Evolutionary conservation across 2,329 filamentous ascomycete genomes (phyloP).

Genomic region (Colletotrichum australisinense): DNA sequence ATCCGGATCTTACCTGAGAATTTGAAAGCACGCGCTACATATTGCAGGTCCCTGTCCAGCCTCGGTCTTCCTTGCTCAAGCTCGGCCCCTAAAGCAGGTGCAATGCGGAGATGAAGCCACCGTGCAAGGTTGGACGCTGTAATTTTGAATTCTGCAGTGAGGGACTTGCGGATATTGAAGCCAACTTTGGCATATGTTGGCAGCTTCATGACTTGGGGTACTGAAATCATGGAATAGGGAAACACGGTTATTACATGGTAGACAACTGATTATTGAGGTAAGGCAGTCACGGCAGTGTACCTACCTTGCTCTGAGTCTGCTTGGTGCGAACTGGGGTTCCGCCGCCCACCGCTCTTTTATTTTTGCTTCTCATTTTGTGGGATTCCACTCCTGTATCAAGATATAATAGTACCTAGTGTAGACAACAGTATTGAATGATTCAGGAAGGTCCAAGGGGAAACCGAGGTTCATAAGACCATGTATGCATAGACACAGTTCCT

Average conservation of each 20-base stretch:
- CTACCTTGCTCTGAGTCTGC: too few species aligned
- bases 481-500: neutral
- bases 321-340: neutral
- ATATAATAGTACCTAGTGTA: neutral
- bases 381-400: neutral
- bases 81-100: slow-evolving; percentile 3
- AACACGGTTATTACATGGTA: neutral
- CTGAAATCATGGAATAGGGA: neutral
- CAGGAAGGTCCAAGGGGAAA: neutral
- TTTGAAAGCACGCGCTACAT: slow-evolving; percentile 20
- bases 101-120: slow-evolving; percentile 5
- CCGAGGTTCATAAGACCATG: neutral
- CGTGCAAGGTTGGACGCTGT: slow-evolving; percentile 12
- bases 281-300: too few species aligned
- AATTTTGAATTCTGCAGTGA: neutral
- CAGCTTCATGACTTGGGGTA: neutral
- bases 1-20: slow-evolving; percentile 24
- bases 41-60: slow-evolving; percentile 3
- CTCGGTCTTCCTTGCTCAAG: neutral
- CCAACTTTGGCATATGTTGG: neutral
- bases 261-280: neutral
- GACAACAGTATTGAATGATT: neutral
- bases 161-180: neutral
- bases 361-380: neutral
- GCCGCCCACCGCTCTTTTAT: neutral